Percentiles rank a stretch among this genome's conserved stretches.
phyloP scores from a whole-genome alignment of 805 yeast genomes.

The Pichia insulana region DNA sequence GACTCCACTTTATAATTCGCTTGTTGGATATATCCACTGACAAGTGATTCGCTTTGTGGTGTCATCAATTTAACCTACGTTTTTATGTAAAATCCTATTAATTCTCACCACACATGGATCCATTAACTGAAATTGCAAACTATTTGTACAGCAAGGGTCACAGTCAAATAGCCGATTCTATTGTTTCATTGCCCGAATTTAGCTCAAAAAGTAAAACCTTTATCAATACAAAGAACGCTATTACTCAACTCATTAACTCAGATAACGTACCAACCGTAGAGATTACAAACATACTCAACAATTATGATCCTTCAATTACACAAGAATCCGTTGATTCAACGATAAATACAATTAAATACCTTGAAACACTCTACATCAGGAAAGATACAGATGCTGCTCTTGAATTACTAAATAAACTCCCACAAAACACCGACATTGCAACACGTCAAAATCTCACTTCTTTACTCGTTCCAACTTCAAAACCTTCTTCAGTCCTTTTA shows the following conservation, averaged over 20 bases:
- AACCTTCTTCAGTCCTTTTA: slow-evolving; percentile 2
- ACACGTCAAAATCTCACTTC: slow-evolving; percentile 7
- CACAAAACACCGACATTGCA: slow-evolving; percentile 5
- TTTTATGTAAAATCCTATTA: no score
- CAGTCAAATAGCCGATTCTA: neutral
- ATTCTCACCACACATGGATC: neutral
- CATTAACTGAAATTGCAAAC: slow-evolving; percentile 6
- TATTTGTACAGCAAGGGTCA: slow-evolving; percentile 2
- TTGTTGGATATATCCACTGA: slow-evolving; percentile 2
- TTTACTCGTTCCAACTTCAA: slow-evolving; percentile 1
- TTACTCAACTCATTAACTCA: neutral
- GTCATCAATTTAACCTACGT: slow-evolving; percentile 13
- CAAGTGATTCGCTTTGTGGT: slow-evolving; percentile 28
- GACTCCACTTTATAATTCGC: slow-evolving; percentile 24
- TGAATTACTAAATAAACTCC: slow-evolving; percentile 3
- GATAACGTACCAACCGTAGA: neutral
- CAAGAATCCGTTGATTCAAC: neutral
- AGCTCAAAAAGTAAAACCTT: neutral
- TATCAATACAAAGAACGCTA: neutral
- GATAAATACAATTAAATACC: neutral
- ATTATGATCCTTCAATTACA: neutral
- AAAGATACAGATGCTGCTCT: slow-evolving; percentile 4
- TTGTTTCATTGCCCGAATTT: slow-evolving; percentile 4
- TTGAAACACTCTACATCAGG: slow-evolving; percentile 6
- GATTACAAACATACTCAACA: no score